Evolutionary conservation across 352 stramenopile genomes (phyloP).

Genomic region (Globisporangium abappressorium): DNA sequence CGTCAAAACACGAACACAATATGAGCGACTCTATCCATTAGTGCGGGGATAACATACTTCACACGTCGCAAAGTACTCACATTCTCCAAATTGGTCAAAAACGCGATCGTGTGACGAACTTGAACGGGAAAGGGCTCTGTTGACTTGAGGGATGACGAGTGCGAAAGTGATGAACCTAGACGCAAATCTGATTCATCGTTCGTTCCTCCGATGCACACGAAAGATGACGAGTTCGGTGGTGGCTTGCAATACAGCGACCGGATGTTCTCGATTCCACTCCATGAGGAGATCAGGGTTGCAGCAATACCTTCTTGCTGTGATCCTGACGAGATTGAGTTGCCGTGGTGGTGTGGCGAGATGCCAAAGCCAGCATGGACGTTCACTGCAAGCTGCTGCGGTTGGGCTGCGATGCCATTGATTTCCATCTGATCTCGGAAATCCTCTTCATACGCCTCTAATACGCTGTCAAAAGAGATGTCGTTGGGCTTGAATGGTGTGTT

Average conservation of each 20-base stretch:
- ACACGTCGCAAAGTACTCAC: constrained; percentile 4
- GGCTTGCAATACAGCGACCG: constrained; percentile 11
- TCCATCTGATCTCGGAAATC: constrained; percentile 15
- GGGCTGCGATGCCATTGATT: constrained; percentile 7
- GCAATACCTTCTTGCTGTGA: background rate
- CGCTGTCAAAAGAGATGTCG: constrained; percentile 7
- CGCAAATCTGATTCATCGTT: background rate
- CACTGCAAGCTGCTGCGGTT: constrained; percentile 13
- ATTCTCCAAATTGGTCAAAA: constrained; percentile 12
- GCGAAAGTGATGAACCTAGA: background rate
- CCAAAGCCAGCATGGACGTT: constrained; percentile 11
- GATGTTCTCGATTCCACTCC: constrained; percentile 21
- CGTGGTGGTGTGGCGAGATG: background rate
- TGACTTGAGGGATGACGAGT: background rate
- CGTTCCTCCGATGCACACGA: constrained; percentile 11
- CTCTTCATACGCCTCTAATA: constrained; percentile 17
- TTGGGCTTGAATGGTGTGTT: background rate
- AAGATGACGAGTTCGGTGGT: constrained; percentile 11
- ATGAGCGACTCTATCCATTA: background rate
- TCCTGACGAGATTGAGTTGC: background rate
- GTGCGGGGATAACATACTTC: too few relatives aligned
- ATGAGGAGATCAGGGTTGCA: constrained; percentile 16
- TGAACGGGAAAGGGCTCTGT: constrained; percentile 4
- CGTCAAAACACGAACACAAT: background rate
- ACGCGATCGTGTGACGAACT: constrained; percentile 5